These are phyloP conservation scores for Globisporangium irregulare DNA, from an alignment of 352 stramenopile genomes.

Conservation along the genomic window DNA sequence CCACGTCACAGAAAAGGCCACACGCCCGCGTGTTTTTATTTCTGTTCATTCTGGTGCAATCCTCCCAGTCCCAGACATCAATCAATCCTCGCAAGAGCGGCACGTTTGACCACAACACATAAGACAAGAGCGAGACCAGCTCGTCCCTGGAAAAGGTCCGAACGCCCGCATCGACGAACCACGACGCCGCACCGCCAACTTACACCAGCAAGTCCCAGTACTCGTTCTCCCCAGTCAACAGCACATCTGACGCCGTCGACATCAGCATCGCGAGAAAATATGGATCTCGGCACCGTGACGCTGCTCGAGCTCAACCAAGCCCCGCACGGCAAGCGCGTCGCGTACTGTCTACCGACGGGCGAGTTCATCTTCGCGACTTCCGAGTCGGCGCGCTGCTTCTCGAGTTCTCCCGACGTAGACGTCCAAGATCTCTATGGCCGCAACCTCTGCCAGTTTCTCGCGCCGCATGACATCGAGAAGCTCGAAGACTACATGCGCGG, in stretches of 20 bases:
- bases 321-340: slow-evolving; percentile 44
- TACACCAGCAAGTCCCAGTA: neutral
- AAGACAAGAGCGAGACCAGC: neutral
- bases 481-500: slow-evolving; percentile 53
- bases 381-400: slow-evolving; percentile 42
- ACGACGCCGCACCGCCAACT: neutral
- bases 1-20: neutral
- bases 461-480: slow-evolving; percentile 52
- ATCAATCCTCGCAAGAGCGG: neutral
- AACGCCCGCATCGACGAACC: neutral
- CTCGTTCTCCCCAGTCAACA: neutral
- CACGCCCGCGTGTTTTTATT: neutral
- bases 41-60: neutral
- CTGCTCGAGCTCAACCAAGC: slow-evolving; percentile 62
- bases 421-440: slow-evolving; percentile 55
- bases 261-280: neutral
- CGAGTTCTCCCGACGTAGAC: slow-evolving; percentile 3
- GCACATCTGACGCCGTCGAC: slow-evolving; percentile 1
- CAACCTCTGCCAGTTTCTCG: slow-evolving; percentile 60
- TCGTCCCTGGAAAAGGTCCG: neutral
- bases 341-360: slow-evolving; percentile 64
- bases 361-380: slow-evolving; percentile 74
- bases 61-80: neutral
- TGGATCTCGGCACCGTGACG: slow-evolving; percentile 46
- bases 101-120: neutral